Evolutionary conservation across 2,329 filamentous ascomycete species (phyloP), one percentile per base, ranked within the genome.

Genomic region (Cercospora berteroae): DNA sequence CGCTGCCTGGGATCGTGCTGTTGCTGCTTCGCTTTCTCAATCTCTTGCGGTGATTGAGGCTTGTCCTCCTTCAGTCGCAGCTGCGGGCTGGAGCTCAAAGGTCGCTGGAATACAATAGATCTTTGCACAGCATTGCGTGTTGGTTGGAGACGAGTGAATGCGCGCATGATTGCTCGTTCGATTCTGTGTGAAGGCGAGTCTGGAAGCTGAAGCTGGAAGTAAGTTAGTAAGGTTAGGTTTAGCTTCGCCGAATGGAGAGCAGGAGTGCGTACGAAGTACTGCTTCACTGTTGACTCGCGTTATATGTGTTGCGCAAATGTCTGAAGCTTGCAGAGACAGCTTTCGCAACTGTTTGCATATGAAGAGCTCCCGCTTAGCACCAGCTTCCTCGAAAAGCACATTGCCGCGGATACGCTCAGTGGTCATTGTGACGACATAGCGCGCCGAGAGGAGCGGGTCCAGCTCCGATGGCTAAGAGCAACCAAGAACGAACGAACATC

Each of bases 1-100:
- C 79, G 72, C 67, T 80, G 73, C 71, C 82, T 80, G 68, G 66
- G 67, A n/a, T 82, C 81, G 67, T 78, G 71, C 48, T 83, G 68
- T 67, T 81, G 80, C 63, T 82, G 78, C 74, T 83, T 83, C 52
- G 78, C 76, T 58, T 73, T 63, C 63, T 83, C 81, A 31, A 81
- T 65, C 66, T 83, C 76, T 20, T 81, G 77, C 10, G 77, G 73
- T n/a, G 23, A 63, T 50, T 70, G 80, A 18, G 76, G 67, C 23
- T 75, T 75, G 67, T 81, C 80, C 72, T 82, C 80, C 65, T 82
- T 82, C 63, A 82, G 69, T 23, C 71, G 70, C 44, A 77, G 71
- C 16, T 68, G 72, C 18, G 70, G 72, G n/a, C 77, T 77, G 8
- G 68, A 76, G 60, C 70, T 74, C 66, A 82, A 74, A 3, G 74